These are phyloP conservation scores for Linanthus parryae DNA, from an alignment of 148 eudicot species.

Conservation along the genomic window DNA sequence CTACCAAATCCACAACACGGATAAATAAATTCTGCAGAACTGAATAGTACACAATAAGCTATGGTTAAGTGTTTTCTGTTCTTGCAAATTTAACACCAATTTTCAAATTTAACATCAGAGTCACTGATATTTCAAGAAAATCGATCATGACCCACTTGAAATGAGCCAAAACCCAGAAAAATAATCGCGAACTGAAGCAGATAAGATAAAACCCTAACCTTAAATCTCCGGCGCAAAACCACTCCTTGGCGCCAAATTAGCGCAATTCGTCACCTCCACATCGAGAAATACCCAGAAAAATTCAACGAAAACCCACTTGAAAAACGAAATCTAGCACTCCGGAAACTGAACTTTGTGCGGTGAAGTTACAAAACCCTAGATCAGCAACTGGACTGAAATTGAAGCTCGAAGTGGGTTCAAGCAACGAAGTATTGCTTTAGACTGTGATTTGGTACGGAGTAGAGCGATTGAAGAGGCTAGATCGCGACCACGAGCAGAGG, in stretches of 20 bases:
- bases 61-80: too few relatives aligned
- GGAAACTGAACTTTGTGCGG: neutral
- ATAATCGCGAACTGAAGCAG: neutral
- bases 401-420: slow-evolving; percentile 1
- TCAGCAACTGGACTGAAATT: neutral
- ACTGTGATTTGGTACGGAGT: neutral
- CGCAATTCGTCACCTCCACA: neutral
- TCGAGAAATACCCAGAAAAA: too few relatives aligned
- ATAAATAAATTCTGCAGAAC: neutral
- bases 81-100: too few relatives aligned
- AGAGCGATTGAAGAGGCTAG: too few relatives aligned
- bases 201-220: slow-evolving; percentile 12
- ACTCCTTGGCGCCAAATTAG: neutral
- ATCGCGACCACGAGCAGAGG: too few relatives aligned
- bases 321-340: too few relatives aligned
- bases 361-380: slow-evolving; percentile 5
- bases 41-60: too few relatives aligned
- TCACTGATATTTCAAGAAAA: too few relatives aligned
- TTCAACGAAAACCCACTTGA: too few relatives aligned
- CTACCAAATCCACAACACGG: neutral
- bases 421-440: neutral
- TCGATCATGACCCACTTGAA: too few relatives aligned
- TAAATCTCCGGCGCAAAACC: neutral
- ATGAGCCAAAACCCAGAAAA: too few relatives aligned
- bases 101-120: neutral